phyloP scores from a whole-genome alignment of 2,329 filamentous ascomycete species.

The Zymoseptoria brevis region DNA sequence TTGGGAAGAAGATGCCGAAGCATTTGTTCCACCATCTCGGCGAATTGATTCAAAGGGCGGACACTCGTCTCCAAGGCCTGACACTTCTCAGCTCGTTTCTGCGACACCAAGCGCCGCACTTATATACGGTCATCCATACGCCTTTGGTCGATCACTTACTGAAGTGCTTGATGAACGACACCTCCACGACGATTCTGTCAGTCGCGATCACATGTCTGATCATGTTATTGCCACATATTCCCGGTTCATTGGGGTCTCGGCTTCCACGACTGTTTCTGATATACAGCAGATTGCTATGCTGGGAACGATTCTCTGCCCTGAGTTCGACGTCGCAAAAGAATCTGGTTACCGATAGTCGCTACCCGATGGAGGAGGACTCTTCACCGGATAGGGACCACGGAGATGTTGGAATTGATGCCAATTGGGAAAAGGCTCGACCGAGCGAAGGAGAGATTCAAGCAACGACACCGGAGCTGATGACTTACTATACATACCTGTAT shows the following conservation, averaged over 20 bases:
- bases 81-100: conserved; percentile 66
- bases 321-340: conserved; percentile 28
- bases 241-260: conserved; percentile 59
- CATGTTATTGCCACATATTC: conserved; percentile 78
- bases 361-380: conserved; percentile 23
- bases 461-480: conserved; percentile 58
- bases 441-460: conserved; percentile 55
- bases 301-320: conserved; percentile 50
- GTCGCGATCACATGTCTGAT: conserved; percentile 65
- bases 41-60: conserved; percentile 55
- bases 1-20: conserved; percentile 63
- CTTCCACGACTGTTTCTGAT: conserved; percentile 72
- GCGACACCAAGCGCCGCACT: conserved; percentile 67
- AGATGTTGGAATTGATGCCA: conserved; percentile 30
- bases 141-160: conserved; percentile 63
- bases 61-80: conserved; percentile 56
- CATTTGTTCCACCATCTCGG: conserved; percentile 60
- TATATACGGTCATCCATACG: conserved; percentile 65
- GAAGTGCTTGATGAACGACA: conserved; percentile 67
- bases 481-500: conserved; percentile 76
- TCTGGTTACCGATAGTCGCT: conserved; percentile 29
- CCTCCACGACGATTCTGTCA: conserved; percentile 68
- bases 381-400: conserved; percentile 30
- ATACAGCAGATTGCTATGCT: conserved; percentile 71
- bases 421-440: conserved; percentile 59